Base-by-base conservation (phyloP, 2,329 filamentous ascomycete genomes). In the Clarireedia paspali region DNA sequence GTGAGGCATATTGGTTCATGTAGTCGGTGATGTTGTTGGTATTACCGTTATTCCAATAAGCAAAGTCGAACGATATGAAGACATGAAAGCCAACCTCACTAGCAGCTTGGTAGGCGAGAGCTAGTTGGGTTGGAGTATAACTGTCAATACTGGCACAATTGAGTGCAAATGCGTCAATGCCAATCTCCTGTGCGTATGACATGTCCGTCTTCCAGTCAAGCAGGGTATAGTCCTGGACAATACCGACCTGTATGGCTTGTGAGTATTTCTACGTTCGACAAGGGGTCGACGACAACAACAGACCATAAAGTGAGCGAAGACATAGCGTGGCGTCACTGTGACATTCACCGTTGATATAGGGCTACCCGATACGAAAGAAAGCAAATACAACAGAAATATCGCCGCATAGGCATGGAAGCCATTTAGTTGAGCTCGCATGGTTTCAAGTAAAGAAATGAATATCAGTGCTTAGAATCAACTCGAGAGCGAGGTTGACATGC, bases 1-100 rank as follows among this genome's bases (percentile, higher is more conserved):
- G 68, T n/a, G 34, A 44, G 3, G 63, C 62, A 56, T 62, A 58
- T 48, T 53, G 9, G 5, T 58, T 56, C 66, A 68, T 67, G 26
- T 69, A 69, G 3, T 58, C 60, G 1, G 66, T 68, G 34, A 70
- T 68, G 5, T 66, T 59, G 2, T 57, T 59, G 0, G 64, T 66
- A 20, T 70, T 62, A 9, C 67, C 67, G 17, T 70, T 68, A 30
- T 51, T 67, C 67, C 67, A 68, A 47, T 69, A 70, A 5, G 65
- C 64, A 48, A 70, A 67, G 44, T 70, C 68, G 50, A 70, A 69
- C 15, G 68, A 69, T 57, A 68, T 60, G 39, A 69, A 69, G 50
- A 69, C 39, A 52, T 63, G 65, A 55, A 70, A 70, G 34, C 61
- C 58, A 6, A 61, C 52, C 27, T 64, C 55, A 34, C 66, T 60